A percentile compares a stretch with the other conserved stretches of the same genome.
Evolutionary conservation across 257 asterid genomes (phyloP).

Genomic region (Petrea volubilis): DNA sequence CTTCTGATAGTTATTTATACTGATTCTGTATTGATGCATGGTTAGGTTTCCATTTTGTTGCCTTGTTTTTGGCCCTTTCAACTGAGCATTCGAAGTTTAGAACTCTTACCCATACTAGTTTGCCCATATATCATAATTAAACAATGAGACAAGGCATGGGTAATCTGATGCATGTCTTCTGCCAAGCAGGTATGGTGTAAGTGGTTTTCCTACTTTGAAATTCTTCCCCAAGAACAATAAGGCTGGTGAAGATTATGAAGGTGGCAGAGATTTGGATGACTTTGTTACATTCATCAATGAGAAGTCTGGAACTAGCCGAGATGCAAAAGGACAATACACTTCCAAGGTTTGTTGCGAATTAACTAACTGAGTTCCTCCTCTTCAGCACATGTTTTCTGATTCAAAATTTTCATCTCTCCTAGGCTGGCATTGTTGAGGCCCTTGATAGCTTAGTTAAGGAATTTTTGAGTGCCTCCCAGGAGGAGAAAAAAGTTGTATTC

Average conservation of each 20-base stretch:
- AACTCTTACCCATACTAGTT: not conserved
- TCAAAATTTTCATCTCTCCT: slow-evolving; percentile 22
- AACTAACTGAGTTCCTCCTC: not conserved
- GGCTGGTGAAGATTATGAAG: slow-evolving; percentile 94
- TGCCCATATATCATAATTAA: not conserved
- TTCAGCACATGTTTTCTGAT: not conserved
- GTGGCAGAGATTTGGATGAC: slow-evolving; percentile 42
- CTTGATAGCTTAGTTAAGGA: slow-evolving; percentile 75
- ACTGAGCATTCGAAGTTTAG: not conserved
- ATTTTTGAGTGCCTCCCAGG: slow-evolving; percentile 54
- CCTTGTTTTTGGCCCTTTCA: not conserved
- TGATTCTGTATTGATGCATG: not conserved
- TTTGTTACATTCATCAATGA: slow-evolving; percentile 84
- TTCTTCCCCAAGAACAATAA: slow-evolving; percentile 95
- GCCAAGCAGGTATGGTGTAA: slow-evolving; percentile 36
- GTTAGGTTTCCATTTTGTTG: not conserved
- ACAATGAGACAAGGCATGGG: not conserved
- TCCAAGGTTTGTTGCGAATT: slow-evolving; percentile 56
- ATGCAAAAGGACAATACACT: slow-evolving; percentile 74
- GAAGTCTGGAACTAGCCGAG: slow-evolving; percentile 87
- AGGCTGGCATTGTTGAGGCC: slow-evolving; percentile 83
- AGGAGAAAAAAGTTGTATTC: slow-evolving; percentile 58
- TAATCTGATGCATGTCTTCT: slow-evolving; percentile 15
- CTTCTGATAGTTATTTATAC: not conserved
- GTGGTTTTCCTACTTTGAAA: slow-evolving; percentile 48